A percentile compares a stretch with the other conserved stretches of the same genome.
These are phyloP conservation scores for Aspergillus versicolor DNA, from an alignment of 2,329 filamentous ascomycete genomes.

Conservation along the genomic window DNA sequence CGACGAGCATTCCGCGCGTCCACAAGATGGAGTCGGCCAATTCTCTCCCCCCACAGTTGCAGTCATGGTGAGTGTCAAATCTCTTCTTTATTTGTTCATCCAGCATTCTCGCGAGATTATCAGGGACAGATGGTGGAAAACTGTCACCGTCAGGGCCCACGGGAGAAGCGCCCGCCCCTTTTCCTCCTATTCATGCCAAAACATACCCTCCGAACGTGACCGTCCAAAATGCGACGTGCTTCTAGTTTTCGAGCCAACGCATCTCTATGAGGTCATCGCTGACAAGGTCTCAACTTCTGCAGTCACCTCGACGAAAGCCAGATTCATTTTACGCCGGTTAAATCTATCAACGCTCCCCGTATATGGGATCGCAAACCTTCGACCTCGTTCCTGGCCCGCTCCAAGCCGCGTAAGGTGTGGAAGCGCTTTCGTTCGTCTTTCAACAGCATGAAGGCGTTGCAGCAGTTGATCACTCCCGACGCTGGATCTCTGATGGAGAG, in stretches of 20 bases:
- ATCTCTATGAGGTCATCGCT: not conserved
- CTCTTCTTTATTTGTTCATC: not conserved
- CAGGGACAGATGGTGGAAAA: not conserved
- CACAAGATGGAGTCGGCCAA: slow-evolving; percentile 5
- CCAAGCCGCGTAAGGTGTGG: slow-evolving; percentile 47
- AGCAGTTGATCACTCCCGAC: slow-evolving; percentile 22
- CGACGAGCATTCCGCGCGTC: slow-evolving; percentile 10
- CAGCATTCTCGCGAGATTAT: slow-evolving; percentile 6
- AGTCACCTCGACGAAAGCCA: slow-evolving; percentile 23
- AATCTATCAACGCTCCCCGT: slow-evolving; percentile 36
- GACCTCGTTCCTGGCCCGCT: slow-evolving; percentile 39
- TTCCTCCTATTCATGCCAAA: not conserved
- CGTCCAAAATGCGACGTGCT: not conserved
- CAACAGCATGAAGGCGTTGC: slow-evolving; percentile 32
- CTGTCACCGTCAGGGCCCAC: not conserved
- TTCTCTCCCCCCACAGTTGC: slow-evolving; percentile 1
- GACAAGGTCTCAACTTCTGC: not conserved
- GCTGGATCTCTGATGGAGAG: slow-evolving; percentile 18
- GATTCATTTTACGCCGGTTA: slow-evolving; percentile 45
- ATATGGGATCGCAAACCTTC: slow-evolving; percentile 48
- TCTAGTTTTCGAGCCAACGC: not conserved
- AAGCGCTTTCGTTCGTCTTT: slow-evolving; percentile 43
- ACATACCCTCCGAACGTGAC: not conserved
- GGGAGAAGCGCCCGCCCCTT: slow-evolving; percentile 4
- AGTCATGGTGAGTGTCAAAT: slow-evolving; percentile 2